Conservation (phyloP, 345 rosid species). For the Populus ilicifolia region DNA sequence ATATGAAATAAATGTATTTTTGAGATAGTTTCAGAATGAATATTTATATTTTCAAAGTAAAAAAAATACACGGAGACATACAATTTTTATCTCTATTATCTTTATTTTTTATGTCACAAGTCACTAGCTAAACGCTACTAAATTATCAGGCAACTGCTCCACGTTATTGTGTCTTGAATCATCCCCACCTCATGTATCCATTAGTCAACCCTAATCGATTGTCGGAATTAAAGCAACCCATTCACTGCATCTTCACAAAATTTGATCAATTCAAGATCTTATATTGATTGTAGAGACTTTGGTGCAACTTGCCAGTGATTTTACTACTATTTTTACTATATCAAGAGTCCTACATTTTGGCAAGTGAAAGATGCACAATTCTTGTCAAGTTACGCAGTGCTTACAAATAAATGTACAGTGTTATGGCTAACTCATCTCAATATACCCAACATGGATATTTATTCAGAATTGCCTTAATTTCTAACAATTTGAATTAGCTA, state of each 20-base stretch:
- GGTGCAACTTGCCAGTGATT: constrained; percentile 2
- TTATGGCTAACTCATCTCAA: background rate
- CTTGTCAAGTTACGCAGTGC: too few species aligned
- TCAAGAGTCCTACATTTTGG: background rate
- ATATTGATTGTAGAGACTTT: background rate
- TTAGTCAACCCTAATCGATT: background rate
- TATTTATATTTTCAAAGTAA: too few species aligned
- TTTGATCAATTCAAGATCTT: background rate
- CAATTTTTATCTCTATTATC: too few species aligned
- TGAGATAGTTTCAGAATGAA: too few species aligned
- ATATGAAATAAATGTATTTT: too few species aligned
- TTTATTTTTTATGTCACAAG: too few species aligned
- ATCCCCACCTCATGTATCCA: constrained; percentile 12
- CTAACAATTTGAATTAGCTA: background rate
- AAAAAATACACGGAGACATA: too few species aligned
- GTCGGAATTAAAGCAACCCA: constrained; percentile 1
- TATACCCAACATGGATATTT: background rate
- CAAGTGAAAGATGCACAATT: too few species aligned
- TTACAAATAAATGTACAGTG: too few species aligned
- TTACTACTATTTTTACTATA: background rate
- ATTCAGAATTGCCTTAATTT: background rate
- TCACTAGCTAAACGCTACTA: too few species aligned
- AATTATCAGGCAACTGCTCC: background rate
- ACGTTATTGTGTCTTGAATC: background rate
- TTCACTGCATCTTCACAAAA: background rate